Evolutionary conservation across 805 yeast species (phyloP).

Genomic region (Wickerhamomyces ciferrii): DNA sequence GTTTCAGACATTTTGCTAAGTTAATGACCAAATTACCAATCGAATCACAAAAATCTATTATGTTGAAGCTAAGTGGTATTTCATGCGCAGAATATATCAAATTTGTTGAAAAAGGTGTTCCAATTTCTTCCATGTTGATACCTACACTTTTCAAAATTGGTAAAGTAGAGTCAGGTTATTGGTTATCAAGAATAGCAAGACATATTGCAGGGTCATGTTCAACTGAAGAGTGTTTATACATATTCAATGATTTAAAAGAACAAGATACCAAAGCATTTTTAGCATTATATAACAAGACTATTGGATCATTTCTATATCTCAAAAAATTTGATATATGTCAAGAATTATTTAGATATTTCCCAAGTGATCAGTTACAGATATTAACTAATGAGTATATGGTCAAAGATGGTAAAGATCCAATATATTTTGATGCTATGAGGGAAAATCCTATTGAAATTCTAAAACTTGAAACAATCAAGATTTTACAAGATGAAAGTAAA

Average conservation of each 20-base stretch:
- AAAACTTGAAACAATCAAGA: neutral
- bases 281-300: neutral
- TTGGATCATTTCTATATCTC: neutral
- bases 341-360: neutral
- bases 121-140: neutral
- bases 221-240: neutral
- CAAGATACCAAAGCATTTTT: neutral
- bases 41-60: neutral
- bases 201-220: neutral
- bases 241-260: neutral
- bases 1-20: neutral
- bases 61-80: neutral
- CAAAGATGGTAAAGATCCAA: neutral
- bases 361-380: neutral
- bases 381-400: neutral
- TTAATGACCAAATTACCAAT: neutral
- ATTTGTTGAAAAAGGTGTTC: neutral
- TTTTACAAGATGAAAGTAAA: neutral
- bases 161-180: neutral
- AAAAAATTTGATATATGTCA: neutral
- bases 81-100: neutral
- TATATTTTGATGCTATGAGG: neutral
- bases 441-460: neutral
- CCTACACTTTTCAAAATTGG: neutral
- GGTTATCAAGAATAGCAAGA: neutral